These are phyloP conservation scores for Saururus chinensis DNA, from an alignment of 164 flowering plant species.

Conservation along the genomic window DNA sequence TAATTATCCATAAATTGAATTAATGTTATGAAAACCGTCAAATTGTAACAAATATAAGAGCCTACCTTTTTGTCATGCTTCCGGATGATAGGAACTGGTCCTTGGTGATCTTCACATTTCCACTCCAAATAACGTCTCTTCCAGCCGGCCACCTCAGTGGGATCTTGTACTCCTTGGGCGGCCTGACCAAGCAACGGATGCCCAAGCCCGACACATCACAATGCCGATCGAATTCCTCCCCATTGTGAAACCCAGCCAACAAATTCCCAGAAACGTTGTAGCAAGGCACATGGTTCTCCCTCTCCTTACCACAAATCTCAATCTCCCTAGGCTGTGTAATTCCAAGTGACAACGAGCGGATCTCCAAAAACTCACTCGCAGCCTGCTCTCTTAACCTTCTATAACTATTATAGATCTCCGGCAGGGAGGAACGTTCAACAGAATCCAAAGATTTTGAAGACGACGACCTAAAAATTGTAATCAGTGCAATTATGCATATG, in stretches of 20 bases:
- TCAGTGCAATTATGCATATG: conserved; percentile 43
- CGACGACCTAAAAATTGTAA: conserved; percentile 52
- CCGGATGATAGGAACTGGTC: conserved; percentile 93
- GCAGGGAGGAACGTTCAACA: conserved; percentile 18
- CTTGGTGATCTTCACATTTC: conserved; percentile 85
- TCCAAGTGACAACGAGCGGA: conserved; percentile 44
- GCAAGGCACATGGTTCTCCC: conserved; percentile 82
- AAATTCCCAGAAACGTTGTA: conserved; percentile 63
- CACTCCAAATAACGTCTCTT: conserved; percentile 89
- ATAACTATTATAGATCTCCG: conserved; percentile 43
- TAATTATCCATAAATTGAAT: neutral
- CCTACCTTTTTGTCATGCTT: conserved; percentile 87
- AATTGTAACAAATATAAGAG: neutral
- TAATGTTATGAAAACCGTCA: neutral
- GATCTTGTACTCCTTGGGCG: conserved; percentile 88
- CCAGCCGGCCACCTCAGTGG: conserved; percentile 93
- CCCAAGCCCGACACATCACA: conserved; percentile 49
- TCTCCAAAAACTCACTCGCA: conserved; percentile 54
- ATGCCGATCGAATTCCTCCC: conserved; percentile 87
- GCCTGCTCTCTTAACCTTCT: conserved; percentile 79
- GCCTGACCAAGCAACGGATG: conserved; percentile 58
- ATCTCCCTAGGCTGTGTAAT: conserved; percentile 37
- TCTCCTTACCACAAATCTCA: conserved; percentile 74
- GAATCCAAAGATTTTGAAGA: conserved; percentile 34
- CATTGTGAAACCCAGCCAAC: conserved; percentile 63